Evolutionary conservation across 208 protist species (phyloP).

Genomic region (Trypanosoma platydactyli): DNA sequence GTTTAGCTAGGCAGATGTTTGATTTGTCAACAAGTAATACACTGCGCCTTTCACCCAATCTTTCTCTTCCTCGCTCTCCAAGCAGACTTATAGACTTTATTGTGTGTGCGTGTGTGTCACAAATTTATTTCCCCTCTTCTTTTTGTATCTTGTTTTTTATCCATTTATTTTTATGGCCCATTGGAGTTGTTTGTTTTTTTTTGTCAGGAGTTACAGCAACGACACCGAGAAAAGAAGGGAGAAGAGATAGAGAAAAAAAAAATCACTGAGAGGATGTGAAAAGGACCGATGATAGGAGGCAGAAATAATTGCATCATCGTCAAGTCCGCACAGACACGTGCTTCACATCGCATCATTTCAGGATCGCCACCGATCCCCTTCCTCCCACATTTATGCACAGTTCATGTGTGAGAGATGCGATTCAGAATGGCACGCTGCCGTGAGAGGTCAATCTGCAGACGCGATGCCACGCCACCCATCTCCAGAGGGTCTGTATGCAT

Average conservation of each 20-base stretch:
- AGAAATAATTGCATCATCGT: too few species aligned
- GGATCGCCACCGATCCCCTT: neutral
- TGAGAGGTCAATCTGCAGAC: constrained; percentile 80
- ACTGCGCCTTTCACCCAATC: too few species aligned
- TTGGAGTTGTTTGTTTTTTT: too few species aligned
- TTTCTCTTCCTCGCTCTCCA: neutral
- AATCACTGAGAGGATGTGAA: constrained; percentile 3
- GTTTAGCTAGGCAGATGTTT: neutral
- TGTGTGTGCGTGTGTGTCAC: neutral
- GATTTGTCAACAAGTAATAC: too few species aligned
- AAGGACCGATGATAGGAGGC: neutral
- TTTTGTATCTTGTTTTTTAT: neutral
- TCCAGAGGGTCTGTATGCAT: constrained; percentile 15
- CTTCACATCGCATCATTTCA: constrained; percentile 6
- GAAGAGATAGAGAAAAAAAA: constrained; percentile 3
- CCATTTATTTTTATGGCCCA: too few species aligned
- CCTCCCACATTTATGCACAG: neutral
- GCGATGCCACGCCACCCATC: constrained; percentile 33
- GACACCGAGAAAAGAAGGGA: constrained; percentile 15
- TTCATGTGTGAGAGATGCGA: constrained; percentile 35
- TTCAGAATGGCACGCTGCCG: constrained; percentile 79
- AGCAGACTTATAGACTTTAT: neutral
- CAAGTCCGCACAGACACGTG: too few species aligned
- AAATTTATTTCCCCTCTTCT: neutral
- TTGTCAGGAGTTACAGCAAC: neutral